phyloP scores from a whole-genome alignment of 1,284 basidiomycete genomes.

The Trametes sp. region DNA sequence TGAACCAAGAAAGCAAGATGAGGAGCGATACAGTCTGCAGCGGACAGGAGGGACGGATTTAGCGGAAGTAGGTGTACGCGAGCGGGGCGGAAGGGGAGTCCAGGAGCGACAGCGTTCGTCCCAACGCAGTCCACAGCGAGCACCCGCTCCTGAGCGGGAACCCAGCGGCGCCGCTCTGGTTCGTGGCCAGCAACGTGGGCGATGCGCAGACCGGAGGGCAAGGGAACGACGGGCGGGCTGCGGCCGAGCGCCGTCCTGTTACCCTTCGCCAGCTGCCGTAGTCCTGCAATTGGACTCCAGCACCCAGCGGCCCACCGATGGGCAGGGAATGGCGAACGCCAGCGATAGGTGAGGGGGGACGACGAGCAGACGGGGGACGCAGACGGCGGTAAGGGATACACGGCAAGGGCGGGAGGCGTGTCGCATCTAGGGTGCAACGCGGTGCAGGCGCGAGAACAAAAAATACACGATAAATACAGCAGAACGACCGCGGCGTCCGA shows the following conservation, averaged over 20 bases:
- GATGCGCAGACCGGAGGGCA: not conserved
- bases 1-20: constrained; percentile 29
- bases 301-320: not conserved
- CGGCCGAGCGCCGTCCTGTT: not conserved
- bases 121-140: not conserved
- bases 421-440: constrained; percentile 10
- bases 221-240: constrained; percentile 1
- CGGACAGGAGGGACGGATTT: constrained; percentile 4
- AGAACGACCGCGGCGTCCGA: constrained; percentile 9
- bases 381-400: constrained; percentile 15
- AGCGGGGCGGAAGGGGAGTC: not conserved
- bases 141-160: constrained; percentile 21
- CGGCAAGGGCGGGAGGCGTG: constrained; percentile 4
- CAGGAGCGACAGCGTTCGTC: constrained; percentile 11
- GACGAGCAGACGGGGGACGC: not conserved
- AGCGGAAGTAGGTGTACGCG: not conserved
- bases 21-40: constrained; percentile 27
- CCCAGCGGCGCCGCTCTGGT: not conserved
- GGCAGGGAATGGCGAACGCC: not conserved
- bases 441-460: constrained; percentile 22
- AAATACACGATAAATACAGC: constrained; percentile 37
- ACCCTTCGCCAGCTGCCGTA: not conserved
- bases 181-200: not conserved
- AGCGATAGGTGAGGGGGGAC: not conserved
- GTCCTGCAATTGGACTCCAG: no score